These are phyloP conservation scores for Penicillium parvum DNA, from an alignment of 495 filamentous ascomycete genomes.

Conservation along the genomic window DNA sequence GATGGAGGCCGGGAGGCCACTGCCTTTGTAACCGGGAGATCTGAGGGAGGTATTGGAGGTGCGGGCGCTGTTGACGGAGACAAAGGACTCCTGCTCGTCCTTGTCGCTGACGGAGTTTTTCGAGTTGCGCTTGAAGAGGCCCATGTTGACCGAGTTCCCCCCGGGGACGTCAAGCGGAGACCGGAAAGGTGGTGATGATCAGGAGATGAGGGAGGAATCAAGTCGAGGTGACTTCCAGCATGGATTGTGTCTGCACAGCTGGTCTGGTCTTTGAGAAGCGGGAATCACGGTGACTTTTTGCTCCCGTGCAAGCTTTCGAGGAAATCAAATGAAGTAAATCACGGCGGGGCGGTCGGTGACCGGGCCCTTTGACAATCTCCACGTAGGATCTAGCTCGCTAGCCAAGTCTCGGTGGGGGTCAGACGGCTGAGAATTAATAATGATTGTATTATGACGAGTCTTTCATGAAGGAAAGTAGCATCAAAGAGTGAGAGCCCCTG, in stretches of 20 bases:
- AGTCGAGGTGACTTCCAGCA: neutral
- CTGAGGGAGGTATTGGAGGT: slow-evolving; percentile 53
- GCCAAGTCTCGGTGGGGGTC: slow-evolving; percentile 8
- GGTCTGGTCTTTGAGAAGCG: too few relatives aligned
- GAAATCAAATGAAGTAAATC: too few relatives aligned
- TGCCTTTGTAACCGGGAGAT: slow-evolving; percentile 48
- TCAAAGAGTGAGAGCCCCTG: too few relatives aligned
- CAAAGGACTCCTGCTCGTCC: slow-evolving; percentile 43
- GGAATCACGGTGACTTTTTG: too few relatives aligned
- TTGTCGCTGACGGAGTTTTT: slow-evolving; percentile 49
- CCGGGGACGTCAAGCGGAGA: slow-evolving; percentile 4
- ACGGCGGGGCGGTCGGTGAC: slow-evolving; percentile 16
- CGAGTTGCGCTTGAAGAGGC: slow-evolving; percentile 61
- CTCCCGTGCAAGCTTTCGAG: too few relatives aligned
- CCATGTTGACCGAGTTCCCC: slow-evolving; percentile 41
- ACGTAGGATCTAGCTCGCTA: slow-evolving; percentile 13
- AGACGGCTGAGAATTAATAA: neutral
- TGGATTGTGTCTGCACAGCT: too few relatives aligned
- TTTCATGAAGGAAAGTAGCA: too few relatives aligned
- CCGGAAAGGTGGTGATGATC: too few relatives aligned
- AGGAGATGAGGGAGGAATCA: neutral
- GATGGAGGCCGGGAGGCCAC: slow-evolving; percentile 44
- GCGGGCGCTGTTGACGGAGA: slow-evolving; percentile 46
- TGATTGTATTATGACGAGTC: neutral
- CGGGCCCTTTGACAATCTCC: slow-evolving; percentile 15